Percentiles rank a stretch among this genome's conserved stretches.
These are phyloP conservation scores for Parasitella parasitica DNA, from an alignment of 371 early-diverging fungal species.

Conservation along the genomic window DNA sequence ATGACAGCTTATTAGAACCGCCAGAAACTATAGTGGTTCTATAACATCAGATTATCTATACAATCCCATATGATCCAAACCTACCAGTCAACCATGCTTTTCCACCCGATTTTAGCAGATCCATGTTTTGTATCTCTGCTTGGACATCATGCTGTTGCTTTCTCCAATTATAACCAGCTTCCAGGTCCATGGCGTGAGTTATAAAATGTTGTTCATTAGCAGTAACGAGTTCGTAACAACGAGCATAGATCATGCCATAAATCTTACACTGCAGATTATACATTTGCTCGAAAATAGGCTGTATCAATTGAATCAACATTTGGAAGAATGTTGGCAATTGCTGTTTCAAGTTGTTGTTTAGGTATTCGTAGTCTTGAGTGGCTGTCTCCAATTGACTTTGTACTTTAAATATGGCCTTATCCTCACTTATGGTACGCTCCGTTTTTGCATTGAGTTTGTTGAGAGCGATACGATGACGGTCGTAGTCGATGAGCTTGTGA, in stretches of 20 bases:
- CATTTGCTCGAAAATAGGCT: slow-evolving; percentile 73
- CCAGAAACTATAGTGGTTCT: slow-evolving; percentile 25
- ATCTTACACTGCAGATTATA: slow-evolving; percentile 72
- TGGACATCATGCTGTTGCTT: slow-evolving; percentile 26
- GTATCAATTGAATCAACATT: slow-evolving; percentile 60
- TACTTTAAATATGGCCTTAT: slow-evolving; percentile 65
- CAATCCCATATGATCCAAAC: too few species aligned
- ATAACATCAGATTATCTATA: background rate
- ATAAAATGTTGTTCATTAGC: slow-evolving; percentile 39
- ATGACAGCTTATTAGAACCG: slow-evolving; percentile 30
- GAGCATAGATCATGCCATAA: slow-evolving; percentile 54
- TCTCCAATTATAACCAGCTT: slow-evolving; percentile 38
- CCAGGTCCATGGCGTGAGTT: slow-evolving; percentile 35
- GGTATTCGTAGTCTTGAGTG: slow-evolving; percentile 70
- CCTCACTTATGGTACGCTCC: slow-evolving; percentile 64
- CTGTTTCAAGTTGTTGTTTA: slow-evolving; percentile 66
- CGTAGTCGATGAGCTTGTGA: slow-evolving; percentile 82
- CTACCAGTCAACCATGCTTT: slow-evolving; percentile 42
- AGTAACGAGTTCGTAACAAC: slow-evolving; percentile 51
- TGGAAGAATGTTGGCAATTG: slow-evolving; percentile 71
- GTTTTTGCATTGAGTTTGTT: slow-evolving; percentile 63
- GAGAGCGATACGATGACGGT: slow-evolving; percentile 64
- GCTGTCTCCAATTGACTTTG: slow-evolving; percentile 71
- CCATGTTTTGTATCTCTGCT: slow-evolving; percentile 38
- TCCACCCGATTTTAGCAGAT: slow-evolving; percentile 43